A percentile compares a stretch with the other conserved stretches of the same genome.
Evolutionary conservation across 169 alveolate genomes (phyloP).

Genomic region (Fabrea salina): DNA sequence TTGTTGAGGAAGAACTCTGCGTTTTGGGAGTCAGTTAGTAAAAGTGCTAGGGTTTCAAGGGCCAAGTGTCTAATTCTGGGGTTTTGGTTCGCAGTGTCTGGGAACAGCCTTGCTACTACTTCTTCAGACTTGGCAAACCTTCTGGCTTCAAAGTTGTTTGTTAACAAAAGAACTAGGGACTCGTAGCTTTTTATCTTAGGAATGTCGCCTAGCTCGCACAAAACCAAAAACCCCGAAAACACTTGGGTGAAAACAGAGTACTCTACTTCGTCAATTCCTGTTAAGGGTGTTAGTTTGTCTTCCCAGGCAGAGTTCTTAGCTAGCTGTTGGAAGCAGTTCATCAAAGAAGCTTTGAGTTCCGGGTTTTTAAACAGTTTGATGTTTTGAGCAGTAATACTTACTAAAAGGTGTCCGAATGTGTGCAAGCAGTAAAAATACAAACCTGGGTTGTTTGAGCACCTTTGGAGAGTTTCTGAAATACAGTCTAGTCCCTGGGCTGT

Average conservation of each 20-base stretch:
- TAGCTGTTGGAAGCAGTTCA: background rate
- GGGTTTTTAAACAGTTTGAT: background rate
- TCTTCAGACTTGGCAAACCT: background rate
- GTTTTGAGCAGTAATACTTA: background rate
- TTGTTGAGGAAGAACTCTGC: background rate
- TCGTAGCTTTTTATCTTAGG: background rate
- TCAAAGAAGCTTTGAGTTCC: background rate
- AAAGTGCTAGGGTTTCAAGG: background rate
- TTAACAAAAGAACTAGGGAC: background rate
- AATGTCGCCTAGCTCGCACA: background rate
- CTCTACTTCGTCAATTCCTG: constrained; percentile 1
- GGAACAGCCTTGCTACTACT: background rate
- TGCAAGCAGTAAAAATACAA: background rate
- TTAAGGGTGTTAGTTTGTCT: background rate
- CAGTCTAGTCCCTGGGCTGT: background rate
- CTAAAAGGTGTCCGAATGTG: background rate
- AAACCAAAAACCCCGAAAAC: background rate
- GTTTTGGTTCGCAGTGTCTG: background rate
- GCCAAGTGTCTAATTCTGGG: background rate
- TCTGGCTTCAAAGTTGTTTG: background rate
- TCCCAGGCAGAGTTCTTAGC: background rate
- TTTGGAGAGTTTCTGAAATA: background rate
- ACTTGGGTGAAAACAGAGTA: background rate
- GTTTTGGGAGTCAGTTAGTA: background rate
- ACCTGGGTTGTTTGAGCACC: background rate